phyloP scores from a whole-genome alignment of 768 basidiomycete genomes.

The Rhizopogon vinicolor region DNA sequence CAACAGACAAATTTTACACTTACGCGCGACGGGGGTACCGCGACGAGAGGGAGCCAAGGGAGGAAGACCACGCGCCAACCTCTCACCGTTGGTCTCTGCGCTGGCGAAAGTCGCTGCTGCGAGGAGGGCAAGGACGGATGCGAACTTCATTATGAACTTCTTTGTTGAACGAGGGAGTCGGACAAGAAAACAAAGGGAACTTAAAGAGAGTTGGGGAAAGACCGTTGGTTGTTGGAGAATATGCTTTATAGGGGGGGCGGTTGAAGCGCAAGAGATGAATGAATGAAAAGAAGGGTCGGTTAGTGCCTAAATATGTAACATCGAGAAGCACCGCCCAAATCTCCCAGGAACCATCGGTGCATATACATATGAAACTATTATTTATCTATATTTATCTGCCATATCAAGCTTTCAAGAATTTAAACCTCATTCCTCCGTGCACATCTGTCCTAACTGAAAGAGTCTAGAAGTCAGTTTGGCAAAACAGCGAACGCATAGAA shows the following conservation, averaged over 20 bases:
- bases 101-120: constrained; percentile 33
- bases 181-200: constrained; percentile 4
- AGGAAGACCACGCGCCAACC: constrained; percentile 49
- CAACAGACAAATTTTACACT: constrained; percentile 5
- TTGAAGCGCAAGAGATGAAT: neutral
- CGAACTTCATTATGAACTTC: constrained; percentile 24
- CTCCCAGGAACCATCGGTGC: neutral
- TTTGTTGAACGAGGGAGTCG: neutral
- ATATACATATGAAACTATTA: no score
- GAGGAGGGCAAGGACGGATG: constrained; percentile 30
- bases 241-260: neutral
- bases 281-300: constrained; percentile 2
- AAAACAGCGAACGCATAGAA: no score
- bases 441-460: no score
- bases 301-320: neutral
- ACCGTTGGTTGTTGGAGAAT: neutral
- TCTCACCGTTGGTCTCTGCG: constrained; percentile 48
- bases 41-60: constrained; percentile 40
- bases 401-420: no score
- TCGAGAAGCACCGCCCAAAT: neutral
- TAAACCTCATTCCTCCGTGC: no score
- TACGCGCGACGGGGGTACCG: constrained; percentile 29
- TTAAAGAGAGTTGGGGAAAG: constrained; percentile 9
- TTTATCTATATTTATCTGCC: no score
- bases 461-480: no score